Conservation (phyloP, 2,329 filamentous ascomycete genomes). For the Calonectria hawksworthii region DNA sequence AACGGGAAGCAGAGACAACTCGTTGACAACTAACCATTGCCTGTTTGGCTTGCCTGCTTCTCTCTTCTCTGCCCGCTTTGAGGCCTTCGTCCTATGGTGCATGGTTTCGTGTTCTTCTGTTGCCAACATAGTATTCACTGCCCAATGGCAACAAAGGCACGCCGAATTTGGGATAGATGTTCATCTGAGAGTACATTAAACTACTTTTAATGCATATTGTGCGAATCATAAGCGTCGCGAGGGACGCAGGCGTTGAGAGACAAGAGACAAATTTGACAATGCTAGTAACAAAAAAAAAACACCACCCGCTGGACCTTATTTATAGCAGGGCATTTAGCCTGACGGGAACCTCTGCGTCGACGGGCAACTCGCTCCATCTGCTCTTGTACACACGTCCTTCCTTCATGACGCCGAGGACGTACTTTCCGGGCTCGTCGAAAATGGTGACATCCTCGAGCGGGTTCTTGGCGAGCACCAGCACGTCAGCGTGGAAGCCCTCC, state of each 20-base stretch:
- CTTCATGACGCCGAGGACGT: conserved; percentile 66
- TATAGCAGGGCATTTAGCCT: conserved; percentile 20
- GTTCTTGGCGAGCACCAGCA: conserved; percentile 65
- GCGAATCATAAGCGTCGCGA: not conserved
- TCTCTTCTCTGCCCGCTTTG: not conserved
- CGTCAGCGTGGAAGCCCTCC: conserved; percentile 64
- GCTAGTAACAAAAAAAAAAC: not conserved
- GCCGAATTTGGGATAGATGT: not conserved
- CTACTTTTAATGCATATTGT: not conserved
- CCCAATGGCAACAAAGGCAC: not conserved
- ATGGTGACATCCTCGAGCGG: conserved; percentile 68
- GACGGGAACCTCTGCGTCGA: conserved; percentile 32
- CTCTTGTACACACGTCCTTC: conserved; percentile 55
- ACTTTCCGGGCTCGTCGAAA: conserved; percentile 61
- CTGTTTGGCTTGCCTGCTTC: not conserved
- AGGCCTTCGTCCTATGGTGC: not conserved
- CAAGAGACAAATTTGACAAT: not conserved
- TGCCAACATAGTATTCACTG: not conserved
- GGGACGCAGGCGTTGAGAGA: not conserved
- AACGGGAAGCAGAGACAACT: not conserved
- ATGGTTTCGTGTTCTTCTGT: not conserved
- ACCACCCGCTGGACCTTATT: too few species aligned
- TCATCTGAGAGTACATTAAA: not conserved
- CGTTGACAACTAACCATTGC: not conserved
- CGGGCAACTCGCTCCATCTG: conserved; percentile 35